These are phyloP conservation scores for Leccinum truebloodii DNA, from an alignment of 768 basidiomycete genomes.

Conservation along the genomic window DNA sequence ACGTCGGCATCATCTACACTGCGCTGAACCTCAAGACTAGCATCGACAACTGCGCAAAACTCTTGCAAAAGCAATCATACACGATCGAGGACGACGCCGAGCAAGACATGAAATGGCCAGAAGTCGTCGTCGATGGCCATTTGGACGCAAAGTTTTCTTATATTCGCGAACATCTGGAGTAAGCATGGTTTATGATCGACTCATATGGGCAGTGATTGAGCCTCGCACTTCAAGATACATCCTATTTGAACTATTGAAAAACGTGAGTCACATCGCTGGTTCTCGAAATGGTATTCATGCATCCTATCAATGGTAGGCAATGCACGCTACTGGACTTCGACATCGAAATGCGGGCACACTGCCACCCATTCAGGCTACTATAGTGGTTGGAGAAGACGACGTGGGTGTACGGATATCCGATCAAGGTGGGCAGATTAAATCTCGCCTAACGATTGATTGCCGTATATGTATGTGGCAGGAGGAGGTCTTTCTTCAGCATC, in stretches of 20 bases:
- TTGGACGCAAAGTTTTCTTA: slow-evolving; percentile 72
- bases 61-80: slow-evolving; percentile 52
- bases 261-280: slow-evolving; percentile 48
- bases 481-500: slow-evolving; percentile 63
- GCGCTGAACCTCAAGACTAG: slow-evolving; percentile 67
- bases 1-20: slow-evolving; percentile 87
- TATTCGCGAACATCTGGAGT: slow-evolving; percentile 88
- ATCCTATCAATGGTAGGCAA: slow-evolving; percentile 47
- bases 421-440: slow-evolving; percentile 54
- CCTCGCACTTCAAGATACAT: slow-evolving; percentile 58
- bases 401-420: slow-evolving; percentile 88
- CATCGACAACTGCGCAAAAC: slow-evolving; percentile 64
- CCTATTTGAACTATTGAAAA: slow-evolving; percentile 87
- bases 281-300: not conserved
- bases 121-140: slow-evolving; percentile 74
- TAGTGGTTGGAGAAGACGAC: slow-evolving; percentile 71
- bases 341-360: slow-evolving; percentile 44
- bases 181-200: slow-evolving; percentile 24
- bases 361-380: slow-evolving; percentile 73
- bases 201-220: slow-evolving; percentile 1
- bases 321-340: slow-evolving; percentile 62
- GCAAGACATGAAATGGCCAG: slow-evolving; percentile 50
- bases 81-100: slow-evolving; percentile 42
- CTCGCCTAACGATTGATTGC: not conserved
- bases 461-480: slow-evolving; percentile 43